Conservation (phyloP, 768 basidiomycete species). For the Pleurotus eryngii region DNA sequence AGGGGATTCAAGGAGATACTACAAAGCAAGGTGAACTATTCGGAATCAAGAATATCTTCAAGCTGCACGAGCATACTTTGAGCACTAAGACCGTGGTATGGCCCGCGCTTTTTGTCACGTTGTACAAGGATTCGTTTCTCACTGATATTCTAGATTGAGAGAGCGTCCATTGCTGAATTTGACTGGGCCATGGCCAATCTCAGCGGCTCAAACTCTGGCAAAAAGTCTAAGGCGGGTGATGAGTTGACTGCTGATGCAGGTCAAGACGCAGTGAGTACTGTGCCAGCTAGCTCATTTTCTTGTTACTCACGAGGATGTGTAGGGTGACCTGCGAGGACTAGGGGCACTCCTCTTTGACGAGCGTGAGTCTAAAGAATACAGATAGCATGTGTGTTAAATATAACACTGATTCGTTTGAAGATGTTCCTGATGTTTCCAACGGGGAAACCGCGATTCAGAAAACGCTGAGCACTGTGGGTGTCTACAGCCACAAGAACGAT, state of each 20-base stretch:
- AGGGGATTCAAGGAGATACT: constrained; percentile 79
- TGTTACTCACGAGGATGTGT: neutral
- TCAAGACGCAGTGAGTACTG: constrained; percentile 38
- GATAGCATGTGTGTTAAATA: neutral
- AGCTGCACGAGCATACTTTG: constrained; percentile 62
- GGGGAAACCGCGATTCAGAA: constrained; percentile 49
- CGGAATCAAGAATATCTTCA: constrained; percentile 84
- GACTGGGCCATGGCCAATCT: constrained; percentile 80
- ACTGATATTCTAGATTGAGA: constrained; percentile 60
- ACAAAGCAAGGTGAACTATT: constrained; percentile 78
- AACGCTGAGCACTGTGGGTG: constrained; percentile 56
- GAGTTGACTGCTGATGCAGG: constrained; percentile 39
- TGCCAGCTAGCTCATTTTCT: neutral
- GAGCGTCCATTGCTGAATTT: constrained; percentile 66
- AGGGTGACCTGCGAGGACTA: constrained; percentile 59
- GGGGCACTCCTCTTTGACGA: constrained; percentile 71
- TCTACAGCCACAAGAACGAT: constrained; percentile 77
- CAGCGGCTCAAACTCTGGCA: constrained; percentile 37
- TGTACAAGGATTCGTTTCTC: neutral
- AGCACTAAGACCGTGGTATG: constrained; percentile 74
- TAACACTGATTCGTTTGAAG: constrained; percentile 19
- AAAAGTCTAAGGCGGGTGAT: constrained; percentile 29
- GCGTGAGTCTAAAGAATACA: constrained; percentile 31
- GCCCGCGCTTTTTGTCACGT: neutral
- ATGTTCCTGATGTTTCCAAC: constrained; percentile 29